These are phyloP conservation scores for Colletotrichum gloeosporioides DNA, from an alignment of 2,329 filamentous ascomycete genomes.

Conservation along the genomic window DNA sequence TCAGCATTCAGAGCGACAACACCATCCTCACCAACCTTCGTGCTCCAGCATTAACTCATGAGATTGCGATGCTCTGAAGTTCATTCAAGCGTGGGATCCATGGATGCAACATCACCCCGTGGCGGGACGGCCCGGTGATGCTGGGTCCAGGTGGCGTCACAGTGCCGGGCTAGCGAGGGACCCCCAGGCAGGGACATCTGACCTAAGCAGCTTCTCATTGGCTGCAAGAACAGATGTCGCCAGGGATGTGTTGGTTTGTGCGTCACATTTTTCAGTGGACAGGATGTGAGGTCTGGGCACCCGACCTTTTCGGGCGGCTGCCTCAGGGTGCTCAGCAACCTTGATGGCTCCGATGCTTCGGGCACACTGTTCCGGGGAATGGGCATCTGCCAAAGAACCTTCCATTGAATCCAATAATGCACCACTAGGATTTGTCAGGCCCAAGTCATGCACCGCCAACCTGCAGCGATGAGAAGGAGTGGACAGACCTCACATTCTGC, in stretches of 20 bases:
- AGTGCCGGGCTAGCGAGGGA: background rate
- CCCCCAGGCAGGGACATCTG: background rate
- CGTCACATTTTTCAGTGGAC: too few species aligned
- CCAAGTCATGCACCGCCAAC: background rate
- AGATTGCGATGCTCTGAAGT: too few species aligned
- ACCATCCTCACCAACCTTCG: background rate
- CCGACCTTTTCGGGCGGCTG: background rate
- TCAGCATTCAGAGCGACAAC: background rate
- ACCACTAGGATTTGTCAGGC: background rate
- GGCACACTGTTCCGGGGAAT: background rate
- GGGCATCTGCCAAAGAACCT: background rate
- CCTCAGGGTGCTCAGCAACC: background rate
- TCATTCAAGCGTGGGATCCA: background rate
- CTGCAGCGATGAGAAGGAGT: background rate
- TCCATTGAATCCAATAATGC: background rate
- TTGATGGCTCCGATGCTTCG: background rate
- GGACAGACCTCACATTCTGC: too few species aligned
- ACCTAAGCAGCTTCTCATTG: background rate
- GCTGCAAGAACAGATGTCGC: background rate
- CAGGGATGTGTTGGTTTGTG: too few species aligned
- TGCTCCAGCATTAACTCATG: background rate
- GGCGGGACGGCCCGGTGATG: background rate
- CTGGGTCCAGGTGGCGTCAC: background rate
- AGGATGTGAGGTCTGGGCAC: too few species aligned
- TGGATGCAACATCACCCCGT: background rate